Base-by-base conservation (phyloP, 371 early-diverging fungal species). In the Amoeboaphelidium protococcarum region DNA sequence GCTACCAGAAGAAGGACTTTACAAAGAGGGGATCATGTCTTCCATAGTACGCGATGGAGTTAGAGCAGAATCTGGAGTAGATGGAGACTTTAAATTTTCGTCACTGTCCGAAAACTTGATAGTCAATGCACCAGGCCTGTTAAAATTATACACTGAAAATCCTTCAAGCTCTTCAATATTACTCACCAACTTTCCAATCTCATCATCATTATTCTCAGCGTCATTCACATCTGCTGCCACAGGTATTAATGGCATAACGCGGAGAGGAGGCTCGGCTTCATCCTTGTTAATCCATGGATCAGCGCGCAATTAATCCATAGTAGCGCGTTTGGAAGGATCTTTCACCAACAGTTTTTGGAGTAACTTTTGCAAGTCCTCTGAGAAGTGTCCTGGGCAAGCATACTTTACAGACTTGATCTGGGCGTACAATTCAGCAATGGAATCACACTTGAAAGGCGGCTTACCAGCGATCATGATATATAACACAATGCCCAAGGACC, bases 401-500 rank as follows among this genome's bases (percentile, higher is more conserved):
- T 69, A 70, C 44, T 67, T 62, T 10, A 65, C 54, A 13, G 58
- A 57, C 50, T 60, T 66, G 42, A 71, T 71, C 47, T 66, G 62
- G 50, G 52, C 52, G 52, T 75, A 75, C 2, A 76, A 60, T n/a
- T 53, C 54, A n/a, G 60, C 59, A 6, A 78, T 66, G 52, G 61
- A 67, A 40, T 70, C 66, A n/a, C 74, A 77, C 6, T 63, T 53
- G 56, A 77, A 78, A 21, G 79, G 79, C 2, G 73, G 69, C 42
- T 57, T 55, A 22, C 79, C 79, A 24, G 68, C 64, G 58, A 72
- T 59, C 69, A 76, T 72, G 1, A 72, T 64, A 54, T 69, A 78
- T 22, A 78, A 48, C 22, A 69, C 52, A 23, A 66, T 63, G 0
- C 63, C 63, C 6, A 61, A 45, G 25, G 57, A 56, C 73, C 73